Evolutionary conservation across 2,329 filamentous ascomycete species (phyloP), one percentile per base, ranked within the genome.

Genomic region (Cadophora sp.): DNA sequence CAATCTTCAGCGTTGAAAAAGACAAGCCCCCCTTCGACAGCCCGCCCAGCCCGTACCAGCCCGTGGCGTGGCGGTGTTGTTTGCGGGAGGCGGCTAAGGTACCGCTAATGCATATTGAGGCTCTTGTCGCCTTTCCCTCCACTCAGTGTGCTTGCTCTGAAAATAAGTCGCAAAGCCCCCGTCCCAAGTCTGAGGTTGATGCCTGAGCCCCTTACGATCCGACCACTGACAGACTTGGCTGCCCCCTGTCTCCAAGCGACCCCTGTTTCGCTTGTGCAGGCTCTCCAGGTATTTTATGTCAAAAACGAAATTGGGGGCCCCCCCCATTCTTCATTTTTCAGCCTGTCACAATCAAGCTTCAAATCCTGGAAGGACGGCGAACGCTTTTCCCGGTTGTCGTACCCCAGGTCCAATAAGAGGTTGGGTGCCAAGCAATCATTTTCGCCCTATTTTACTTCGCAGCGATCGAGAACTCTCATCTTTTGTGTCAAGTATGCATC

Each of bases 101-200:
- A 37, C 55, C n/a, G 22, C 55, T 37, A 58, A 58, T 58, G 56
- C 56, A 34, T 5, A n/a, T 59, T 59, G 56, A 59, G 56, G 34
- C 56, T 59, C 56, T 40, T 59, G 31, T 9, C 51, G n/a, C 26
- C 26, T 2, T 55, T 59, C 22, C 22, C 31, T 59, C 56, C 56
- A 59, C 56, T 59, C 56, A 59, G 34, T 34, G 56, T 43, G 22
- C 34, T 26, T 24, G 34, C 24, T 40, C 4, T n/a, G 56, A 59
- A 59, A 59, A 37, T 40, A 59, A 59, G 34, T 40, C 56, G 56
- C 56, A 59, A 59, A 40, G 56, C 56, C 56, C 56, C 56, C 56
- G 22, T 59, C 56, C 56, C 34, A 59, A 27, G 22, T 26, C 14
- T 14, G 14, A 34, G 22, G 22, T 40, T 59, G 12, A 37, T 26